Conservation (phyloP, 208 protist species). For the Leishmania braziliensis region DNA sequence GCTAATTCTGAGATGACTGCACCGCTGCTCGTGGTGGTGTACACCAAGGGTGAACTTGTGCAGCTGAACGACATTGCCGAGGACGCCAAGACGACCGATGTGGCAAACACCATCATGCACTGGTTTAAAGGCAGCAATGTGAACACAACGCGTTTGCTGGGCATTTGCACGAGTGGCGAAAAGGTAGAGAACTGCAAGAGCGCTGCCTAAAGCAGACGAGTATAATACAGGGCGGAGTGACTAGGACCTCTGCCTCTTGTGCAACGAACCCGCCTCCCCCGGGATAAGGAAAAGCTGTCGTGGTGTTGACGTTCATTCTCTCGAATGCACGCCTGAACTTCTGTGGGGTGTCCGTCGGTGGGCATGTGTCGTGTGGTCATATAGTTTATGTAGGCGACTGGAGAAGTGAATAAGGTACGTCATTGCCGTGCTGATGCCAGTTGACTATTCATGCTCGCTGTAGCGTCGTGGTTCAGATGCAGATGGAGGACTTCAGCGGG, state of each 20-base stretch:
- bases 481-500: background rate
- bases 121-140: conserved; percentile 45
- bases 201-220: background rate
- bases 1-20: conserved; percentile 32
- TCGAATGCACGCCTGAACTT: background rate
- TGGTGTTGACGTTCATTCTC: background rate
- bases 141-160: conserved; percentile 30
- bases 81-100: conserved; percentile 34
- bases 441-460: background rate
- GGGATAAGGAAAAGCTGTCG: too few relatives aligned
- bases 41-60: conserved; percentile 54
- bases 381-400: background rate
- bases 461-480: background rate
- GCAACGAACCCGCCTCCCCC: too few relatives aligned
- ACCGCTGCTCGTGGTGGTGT: conserved; percentile 63
- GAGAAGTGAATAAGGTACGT: background rate
- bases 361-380: background rate
- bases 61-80: conserved; percentile 42
- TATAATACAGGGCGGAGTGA: background rate
- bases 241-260: background rate
- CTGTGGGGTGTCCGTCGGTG: background rate
- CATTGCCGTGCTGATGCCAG: background rate
- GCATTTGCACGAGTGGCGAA: conserved; percentile 68
- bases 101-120: conserved; percentile 52
- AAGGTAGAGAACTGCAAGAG: conserved; percentile 52